These are phyloP conservation scores for Ogataea hybrid DNA, from an alignment of 1,139 yeast species.

Conservation along the genomic window DNA sequence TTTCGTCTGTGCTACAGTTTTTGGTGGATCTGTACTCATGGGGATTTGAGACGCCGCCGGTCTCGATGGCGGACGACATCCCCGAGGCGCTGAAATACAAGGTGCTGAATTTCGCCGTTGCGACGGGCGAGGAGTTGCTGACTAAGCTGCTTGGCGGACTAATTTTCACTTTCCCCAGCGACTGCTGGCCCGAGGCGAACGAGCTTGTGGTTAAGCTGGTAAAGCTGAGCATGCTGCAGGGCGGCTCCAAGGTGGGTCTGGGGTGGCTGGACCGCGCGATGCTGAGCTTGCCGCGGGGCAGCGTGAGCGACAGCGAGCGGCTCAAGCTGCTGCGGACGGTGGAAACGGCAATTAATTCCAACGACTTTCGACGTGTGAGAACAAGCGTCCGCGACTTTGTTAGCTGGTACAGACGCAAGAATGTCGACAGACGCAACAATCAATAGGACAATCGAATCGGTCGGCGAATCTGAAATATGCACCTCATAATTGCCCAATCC, in stretches of 20 bases:
- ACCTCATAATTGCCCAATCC: slow-evolving; percentile 2
- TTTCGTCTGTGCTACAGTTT: slow-evolving; percentile 69
- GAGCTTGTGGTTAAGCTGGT: slow-evolving; percentile 70
- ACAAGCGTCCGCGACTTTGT: slow-evolving; percentile 71
- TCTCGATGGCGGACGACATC: slow-evolving; percentile 58
- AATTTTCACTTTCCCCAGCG: slow-evolving; percentile 68
- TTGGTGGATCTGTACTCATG: slow-evolving; percentile 77
- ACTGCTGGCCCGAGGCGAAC: slow-evolving; percentile 71
- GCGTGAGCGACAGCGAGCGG: slow-evolving; percentile 67
- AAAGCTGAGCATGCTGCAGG: slow-evolving; percentile 39
- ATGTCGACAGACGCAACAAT: slow-evolving; percentile 33
- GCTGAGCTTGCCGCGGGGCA: slow-evolving; percentile 42
- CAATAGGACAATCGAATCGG: neutral
- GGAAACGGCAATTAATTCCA: slow-evolving; percentile 59
- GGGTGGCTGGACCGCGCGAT: slow-evolving; percentile 63
- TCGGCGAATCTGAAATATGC: slow-evolving; percentile 4
- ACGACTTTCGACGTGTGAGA: slow-evolving; percentile 73
- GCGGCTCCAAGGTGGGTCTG: slow-evolving; percentile 39
- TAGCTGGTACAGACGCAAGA: slow-evolving; percentile 79
- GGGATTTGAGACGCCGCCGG: slow-evolving; percentile 81
- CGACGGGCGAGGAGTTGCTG: slow-evolving; percentile 59
- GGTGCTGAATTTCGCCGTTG: slow-evolving; percentile 42
- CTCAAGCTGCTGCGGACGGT: slow-evolving; percentile 56
- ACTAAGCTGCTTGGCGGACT: slow-evolving; percentile 61
- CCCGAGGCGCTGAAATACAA: slow-evolving; percentile 52